A percentile compares a stretch with the other conserved stretches of the same genome.
Conservation (phyloP, 192 early-diverging fungal genomes). For the Dispira parvispora region DNA sequence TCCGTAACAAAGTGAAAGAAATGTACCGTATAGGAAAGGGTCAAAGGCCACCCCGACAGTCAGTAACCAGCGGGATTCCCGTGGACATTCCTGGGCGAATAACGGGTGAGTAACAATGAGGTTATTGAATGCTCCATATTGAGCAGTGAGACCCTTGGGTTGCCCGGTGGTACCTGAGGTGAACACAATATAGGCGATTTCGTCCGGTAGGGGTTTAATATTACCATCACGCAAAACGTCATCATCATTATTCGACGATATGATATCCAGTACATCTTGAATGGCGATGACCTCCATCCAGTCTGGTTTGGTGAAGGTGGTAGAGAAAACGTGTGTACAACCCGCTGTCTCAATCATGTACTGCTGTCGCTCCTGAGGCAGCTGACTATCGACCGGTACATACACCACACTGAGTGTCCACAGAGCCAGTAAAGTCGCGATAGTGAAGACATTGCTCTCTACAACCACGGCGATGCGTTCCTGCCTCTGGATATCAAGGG, state of each 20-base stretch:
- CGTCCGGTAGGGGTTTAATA: not conserved
- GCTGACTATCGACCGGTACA: not conserved
- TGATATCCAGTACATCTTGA: not conserved
- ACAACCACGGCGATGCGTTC: not conserved
- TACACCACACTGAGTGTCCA: slow-evolving; percentile 2
- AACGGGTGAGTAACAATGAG: not conserved
- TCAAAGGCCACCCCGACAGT: not conserved
- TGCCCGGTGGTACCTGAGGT: slow-evolving; percentile 22
- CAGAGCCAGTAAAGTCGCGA: not conserved
- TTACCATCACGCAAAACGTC: not conserved
- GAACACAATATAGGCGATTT: slow-evolving; percentile 6
- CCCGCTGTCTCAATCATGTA: slow-evolving; percentile 1
- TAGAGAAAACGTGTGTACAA: not conserved
- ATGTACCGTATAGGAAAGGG: not conserved
- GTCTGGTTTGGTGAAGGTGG: no score
- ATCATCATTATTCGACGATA: not conserved
- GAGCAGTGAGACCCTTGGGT: slow-evolving; percentile 17
- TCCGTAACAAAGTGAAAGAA: not conserved
- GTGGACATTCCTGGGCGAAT: no score
- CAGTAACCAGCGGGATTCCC: not conserved
- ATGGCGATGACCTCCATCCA: not conserved
- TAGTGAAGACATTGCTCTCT: not conserved
- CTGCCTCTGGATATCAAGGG: not conserved
- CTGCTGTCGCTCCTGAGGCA: slow-evolving; percentile 2
- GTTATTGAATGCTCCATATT: not conserved